phyloP scores from a whole-genome alignment of 2,329 filamentous ascomycete species.

The Penicillium nordicum region DNA sequence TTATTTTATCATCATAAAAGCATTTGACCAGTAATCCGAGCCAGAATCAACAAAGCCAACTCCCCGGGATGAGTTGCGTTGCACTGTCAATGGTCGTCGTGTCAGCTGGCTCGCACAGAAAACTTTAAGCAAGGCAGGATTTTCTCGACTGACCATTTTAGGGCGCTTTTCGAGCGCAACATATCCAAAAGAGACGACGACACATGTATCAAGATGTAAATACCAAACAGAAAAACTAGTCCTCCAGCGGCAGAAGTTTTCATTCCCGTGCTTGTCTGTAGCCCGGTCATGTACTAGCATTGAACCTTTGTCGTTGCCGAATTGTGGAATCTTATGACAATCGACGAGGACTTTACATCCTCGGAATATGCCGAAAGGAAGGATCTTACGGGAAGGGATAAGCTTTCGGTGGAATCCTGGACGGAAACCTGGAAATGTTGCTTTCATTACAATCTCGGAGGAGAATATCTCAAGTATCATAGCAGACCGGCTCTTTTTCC shows the following conservation, averaged over 20 bases:
- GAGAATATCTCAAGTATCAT: background rate
- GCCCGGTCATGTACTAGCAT: background rate
- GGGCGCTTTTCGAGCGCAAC: no score
- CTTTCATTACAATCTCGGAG: background rate
- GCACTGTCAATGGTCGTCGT: background rate
- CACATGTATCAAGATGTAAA: background rate
- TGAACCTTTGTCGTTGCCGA: background rate
- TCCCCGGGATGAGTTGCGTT: background rate
- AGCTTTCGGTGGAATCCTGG: background rate
- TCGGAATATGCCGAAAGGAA: background rate
- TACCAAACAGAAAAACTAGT: no score
- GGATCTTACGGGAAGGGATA: background rate
- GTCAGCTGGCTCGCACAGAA: background rate
- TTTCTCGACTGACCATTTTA: background rate
- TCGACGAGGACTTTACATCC: no score
- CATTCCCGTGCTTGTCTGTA: background rate
- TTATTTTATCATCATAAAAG: no score
- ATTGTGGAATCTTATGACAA: background rate
- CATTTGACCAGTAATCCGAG: background rate
- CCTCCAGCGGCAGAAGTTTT: background rate
- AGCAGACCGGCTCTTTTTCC: background rate
- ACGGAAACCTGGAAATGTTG: no score
- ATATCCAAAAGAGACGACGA: background rate
- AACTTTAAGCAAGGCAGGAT: background rate
- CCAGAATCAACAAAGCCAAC: background rate